Conservation (phyloP, 2,329 filamentous ascomycete species). For the Dactylellina sp. region DNA sequence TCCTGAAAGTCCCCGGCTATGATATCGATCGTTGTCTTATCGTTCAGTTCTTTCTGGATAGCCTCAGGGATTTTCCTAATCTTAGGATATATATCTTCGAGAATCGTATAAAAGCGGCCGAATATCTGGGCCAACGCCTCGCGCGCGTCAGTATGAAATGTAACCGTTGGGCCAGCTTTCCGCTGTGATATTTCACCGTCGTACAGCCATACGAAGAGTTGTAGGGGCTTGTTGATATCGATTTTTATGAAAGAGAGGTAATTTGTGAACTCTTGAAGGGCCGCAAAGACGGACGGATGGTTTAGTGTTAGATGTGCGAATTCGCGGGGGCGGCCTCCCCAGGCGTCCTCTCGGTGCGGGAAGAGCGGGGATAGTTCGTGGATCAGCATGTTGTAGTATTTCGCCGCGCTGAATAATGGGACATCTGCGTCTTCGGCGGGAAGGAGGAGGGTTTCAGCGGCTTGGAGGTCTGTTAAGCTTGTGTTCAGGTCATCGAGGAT, state of each 20-base stretch:
- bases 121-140: constrained; percentile 8
- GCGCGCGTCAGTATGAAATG: constrained; percentile 7
- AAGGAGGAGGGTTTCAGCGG: neutral
- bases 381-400: neutral
- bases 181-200: constrained; percentile 1
- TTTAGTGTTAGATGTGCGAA: neutral
- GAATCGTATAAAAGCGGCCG: constrained; percentile 8
- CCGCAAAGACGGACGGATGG: constrained; percentile 1
- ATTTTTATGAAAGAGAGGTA: neutral
- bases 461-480: neutral
- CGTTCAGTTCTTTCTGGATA: neutral
- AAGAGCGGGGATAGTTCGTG: constrained; percentile 1
- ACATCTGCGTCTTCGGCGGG: too few species aligned
- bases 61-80: neutral
- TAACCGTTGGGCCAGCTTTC: neutral
- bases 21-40: neutral
- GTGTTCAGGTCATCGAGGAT: constrained; percentile 1
- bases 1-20: neutral
- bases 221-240: neutral
- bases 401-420: neutral
- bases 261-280: constrained; percentile 27
- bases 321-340: constrained; percentile 5
- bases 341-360: constrained; percentile 8
- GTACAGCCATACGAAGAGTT: constrained; percentile 8
- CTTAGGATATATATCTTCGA: neutral